A percentile compares a stretch with the other conserved stretches of the same genome.
Conservation (phyloP, 148 eudicot species). For the Fagopyrum esculentum region DNA sequence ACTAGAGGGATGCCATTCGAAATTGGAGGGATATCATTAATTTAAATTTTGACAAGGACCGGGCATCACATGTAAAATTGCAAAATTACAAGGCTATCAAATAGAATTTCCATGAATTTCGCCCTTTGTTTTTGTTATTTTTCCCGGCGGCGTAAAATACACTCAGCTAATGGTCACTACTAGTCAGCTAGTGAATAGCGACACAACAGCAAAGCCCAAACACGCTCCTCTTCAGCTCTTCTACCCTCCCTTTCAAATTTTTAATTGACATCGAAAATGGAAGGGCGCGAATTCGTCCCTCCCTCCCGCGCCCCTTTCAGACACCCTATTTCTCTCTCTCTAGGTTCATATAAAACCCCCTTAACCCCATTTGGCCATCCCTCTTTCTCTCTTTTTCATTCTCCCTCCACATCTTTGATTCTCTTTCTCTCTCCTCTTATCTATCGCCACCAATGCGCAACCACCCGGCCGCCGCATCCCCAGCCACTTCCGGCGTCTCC, state of each 20-base stretch:
- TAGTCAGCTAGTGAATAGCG: too few relatives aligned
- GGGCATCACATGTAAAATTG: too few relatives aligned
- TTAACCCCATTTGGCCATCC: background rate
- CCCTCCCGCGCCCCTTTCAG: background rate
- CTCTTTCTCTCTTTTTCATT: background rate
- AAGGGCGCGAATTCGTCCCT: background rate
- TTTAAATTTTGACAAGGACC: too few relatives aligned
- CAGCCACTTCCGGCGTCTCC: constrained; percentile 23
- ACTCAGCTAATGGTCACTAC: too few relatives aligned
- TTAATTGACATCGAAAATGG: background rate
- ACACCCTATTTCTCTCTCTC: background rate
- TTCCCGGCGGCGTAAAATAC: background rate
- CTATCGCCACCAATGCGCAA: constrained; percentile 16
- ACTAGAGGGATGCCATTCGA: too few relatives aligned
- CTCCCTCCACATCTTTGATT: background rate
- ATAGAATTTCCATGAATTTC: too few relatives aligned
- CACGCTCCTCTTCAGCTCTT: background rate
- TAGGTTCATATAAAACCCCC: background rate
- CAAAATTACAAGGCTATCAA: too few relatives aligned
- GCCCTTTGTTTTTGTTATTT: background rate
- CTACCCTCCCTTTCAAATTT: background rate
- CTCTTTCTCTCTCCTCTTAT: too few relatives aligned
- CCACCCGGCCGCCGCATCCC: constrained; percentile 36
- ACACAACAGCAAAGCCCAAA: background rate
- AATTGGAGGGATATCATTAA: too few relatives aligned